Conservation (phyloP, 2,329 filamentous ascomycete genomes). For the Didymella pomorum region DNA sequence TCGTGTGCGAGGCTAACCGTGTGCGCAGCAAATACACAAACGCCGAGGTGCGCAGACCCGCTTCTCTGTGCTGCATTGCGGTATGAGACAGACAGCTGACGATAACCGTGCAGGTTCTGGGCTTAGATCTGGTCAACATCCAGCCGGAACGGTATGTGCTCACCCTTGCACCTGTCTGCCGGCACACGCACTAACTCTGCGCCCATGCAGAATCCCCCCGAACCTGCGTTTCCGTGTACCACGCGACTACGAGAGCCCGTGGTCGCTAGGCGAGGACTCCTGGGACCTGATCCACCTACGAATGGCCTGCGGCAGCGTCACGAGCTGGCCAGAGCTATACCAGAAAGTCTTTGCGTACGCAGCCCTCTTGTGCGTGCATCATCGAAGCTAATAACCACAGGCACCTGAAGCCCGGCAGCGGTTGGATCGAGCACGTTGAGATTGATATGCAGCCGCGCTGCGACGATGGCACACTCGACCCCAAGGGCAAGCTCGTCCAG, state of each 20-base stretch:
- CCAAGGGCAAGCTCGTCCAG: constrained; percentile 65
- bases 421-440: constrained; percentile 86
- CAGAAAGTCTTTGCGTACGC: constrained; percentile 70
- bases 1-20: constrained; percentile 39
- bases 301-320: constrained; percentile 79
- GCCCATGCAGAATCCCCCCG: constrained; percentile 68
- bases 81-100: constrained; percentile 36
- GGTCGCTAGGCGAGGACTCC: constrained; percentile 71
- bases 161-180: constrained; percentile 49
- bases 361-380: constrained; percentile 10
- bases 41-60: constrained; percentile 56
- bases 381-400: constrained; percentile 55
- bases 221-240: constrained; percentile 72
- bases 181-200: constrained; percentile 42
- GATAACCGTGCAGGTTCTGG: constrained; percentile 57
- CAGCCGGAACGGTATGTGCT: constrained; percentile 63
- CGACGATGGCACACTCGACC: constrained; percentile 69
- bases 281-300: constrained; percentile 88
- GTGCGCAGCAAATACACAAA: constrained; percentile 60
- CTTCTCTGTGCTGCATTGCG: constrained; percentile 19
- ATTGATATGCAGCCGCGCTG: constrained; percentile 82
- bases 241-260: constrained; percentile 80
- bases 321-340: constrained; percentile 79
- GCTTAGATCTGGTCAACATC: constrained; percentile 68
- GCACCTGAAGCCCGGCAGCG: constrained; percentile 77